These are phyloP conservation scores for Chamaecyparis obtusa DNA, from an alignment of 75 land plant genomes.

Conservation along the genomic window DNA sequence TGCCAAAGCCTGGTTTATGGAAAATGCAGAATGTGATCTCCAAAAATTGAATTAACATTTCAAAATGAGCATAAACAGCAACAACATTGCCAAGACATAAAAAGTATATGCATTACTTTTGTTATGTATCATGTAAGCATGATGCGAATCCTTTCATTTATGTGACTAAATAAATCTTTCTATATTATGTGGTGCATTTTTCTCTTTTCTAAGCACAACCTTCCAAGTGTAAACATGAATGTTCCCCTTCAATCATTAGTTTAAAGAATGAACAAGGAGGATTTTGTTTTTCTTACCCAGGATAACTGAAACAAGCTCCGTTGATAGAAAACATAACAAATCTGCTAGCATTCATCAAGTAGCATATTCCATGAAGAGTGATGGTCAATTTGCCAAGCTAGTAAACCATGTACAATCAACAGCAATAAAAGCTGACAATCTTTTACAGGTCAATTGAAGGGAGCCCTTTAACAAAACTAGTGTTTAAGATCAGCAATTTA, in stretches of 20 bases:
- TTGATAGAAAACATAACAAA: background rate
- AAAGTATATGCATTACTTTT: background rate
- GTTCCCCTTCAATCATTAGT: background rate
- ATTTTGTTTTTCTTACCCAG: background rate
- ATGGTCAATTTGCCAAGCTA: background rate
- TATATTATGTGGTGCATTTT: background rate
- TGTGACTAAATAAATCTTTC: background rate
- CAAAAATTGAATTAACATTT: background rate
- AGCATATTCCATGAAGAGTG: background rate
- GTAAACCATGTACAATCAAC: background rate
- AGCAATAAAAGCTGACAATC: background rate
- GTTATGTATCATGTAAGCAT: slow-evolving; percentile 6
- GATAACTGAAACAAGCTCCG: background rate
- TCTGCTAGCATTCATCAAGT: background rate
- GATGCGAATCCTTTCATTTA: background rate
- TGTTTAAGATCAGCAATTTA: background rate
- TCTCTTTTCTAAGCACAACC: background rate
- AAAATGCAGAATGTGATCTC: background rate
- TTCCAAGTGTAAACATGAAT: background rate
- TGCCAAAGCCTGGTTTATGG: slow-evolving; percentile 48
- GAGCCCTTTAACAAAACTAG: background rate
- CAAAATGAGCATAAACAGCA: background rate
- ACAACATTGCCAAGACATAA: background rate
- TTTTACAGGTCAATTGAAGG: background rate
- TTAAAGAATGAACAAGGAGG: background rate